A percentile compares a stretch with the other conserved stretches of the same genome.
These are phyloP conservation scores for Malassezia japonica DNA, from an alignment of 1,284 basidiomycete species.

Conservation along the genomic window DNA sequence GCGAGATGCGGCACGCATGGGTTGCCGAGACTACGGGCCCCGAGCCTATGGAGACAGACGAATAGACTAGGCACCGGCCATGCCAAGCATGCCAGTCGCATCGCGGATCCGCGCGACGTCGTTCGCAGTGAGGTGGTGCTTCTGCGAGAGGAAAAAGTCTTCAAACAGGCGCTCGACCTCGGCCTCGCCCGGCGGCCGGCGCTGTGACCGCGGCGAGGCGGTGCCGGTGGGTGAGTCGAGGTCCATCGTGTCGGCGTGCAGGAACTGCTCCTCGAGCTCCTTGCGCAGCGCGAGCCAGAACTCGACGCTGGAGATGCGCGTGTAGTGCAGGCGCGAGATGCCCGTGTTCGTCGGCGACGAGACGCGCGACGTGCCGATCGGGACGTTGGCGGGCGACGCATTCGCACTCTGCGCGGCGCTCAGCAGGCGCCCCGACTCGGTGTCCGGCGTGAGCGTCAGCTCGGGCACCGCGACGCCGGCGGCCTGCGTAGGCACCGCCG, in stretches of 20 bases:
- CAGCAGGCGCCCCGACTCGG: constrained; percentile 14
- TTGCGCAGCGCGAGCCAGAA: constrained; percentile 38
- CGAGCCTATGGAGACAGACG: neutral
- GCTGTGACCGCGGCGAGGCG: neutral
- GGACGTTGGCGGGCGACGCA: constrained; percentile 14
- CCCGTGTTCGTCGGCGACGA: constrained; percentile 19
- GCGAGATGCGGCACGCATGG: neutral
- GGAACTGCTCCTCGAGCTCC: constrained; percentile 36
- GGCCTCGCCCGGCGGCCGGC: constrained; percentile 28
- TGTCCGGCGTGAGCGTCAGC: constrained; percentile 42
- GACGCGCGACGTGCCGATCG: constrained; percentile 16
- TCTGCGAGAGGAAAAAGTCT: constrained; percentile 44
- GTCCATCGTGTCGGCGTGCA: constrained; percentile 5
- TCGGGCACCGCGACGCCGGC: constrained; percentile 38
- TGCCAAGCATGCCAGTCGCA: constrained; percentile 41
- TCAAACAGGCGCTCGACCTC: constrained; percentile 43
- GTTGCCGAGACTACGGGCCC: neutral
- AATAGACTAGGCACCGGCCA: constrained; percentile 26
- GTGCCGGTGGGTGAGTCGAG: neutral
- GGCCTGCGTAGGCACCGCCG: constrained; percentile 1
- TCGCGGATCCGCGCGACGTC: constrained; percentile 40
- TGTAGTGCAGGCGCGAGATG: constrained; percentile 38
- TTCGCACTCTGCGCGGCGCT: neutral
- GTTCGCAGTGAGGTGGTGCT: constrained; percentile 37
- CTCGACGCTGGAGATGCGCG: constrained; percentile 26